A percentile compares a stretch with the other conserved stretches of the same genome.
Evolutionary conservation across 768 basidiomycete species (phyloP).

Genomic region (Lactarius pseudohatsudake): DNA sequence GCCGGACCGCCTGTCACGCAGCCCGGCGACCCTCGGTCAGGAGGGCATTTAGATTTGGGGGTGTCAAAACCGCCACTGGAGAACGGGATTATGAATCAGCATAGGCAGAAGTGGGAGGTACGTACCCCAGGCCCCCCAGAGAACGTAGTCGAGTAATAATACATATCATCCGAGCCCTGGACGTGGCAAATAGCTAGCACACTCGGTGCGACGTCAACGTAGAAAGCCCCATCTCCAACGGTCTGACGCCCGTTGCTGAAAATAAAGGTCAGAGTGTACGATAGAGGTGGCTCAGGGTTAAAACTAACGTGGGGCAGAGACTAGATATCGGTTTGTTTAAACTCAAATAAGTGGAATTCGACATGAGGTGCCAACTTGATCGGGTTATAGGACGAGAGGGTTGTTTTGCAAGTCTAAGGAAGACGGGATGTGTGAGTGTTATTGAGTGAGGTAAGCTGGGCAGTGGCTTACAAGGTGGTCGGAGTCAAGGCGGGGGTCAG

Average conservation of each 20-base stretch:
- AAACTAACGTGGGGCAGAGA: conserved; percentile 88
- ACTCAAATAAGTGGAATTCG: conserved; percentile 71
- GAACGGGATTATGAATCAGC: not conserved
- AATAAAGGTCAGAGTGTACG: not conserved
- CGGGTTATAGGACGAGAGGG: conserved; percentile 18
- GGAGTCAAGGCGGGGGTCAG: conserved; percentile 24
- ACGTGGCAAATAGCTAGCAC: conserved; percentile 86
- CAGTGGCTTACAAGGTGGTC: conserved; percentile 25
- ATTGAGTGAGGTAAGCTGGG: conserved; percentile 4
- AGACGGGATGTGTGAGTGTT: conserved; percentile 4
- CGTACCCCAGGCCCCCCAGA: conserved; percentile 87
- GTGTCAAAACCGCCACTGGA: conserved; percentile 93
- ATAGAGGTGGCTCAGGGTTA: conserved; percentile 1
- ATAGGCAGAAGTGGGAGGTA: conserved; percentile 1
- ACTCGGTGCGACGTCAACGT: conserved; percentile 66
- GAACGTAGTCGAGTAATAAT: conserved; percentile 92
- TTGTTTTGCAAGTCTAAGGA: not conserved
- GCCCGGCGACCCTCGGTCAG: conserved; percentile 90
- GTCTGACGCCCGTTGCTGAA: conserved; percentile 89
- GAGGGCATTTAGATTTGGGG: conserved; percentile 91
- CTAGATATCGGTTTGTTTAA: conserved; percentile 77
- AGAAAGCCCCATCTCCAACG: conserved; percentile 96
- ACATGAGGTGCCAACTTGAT: conserved; percentile 89
- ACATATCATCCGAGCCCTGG: conserved; percentile 77
- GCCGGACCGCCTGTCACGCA: conserved; percentile 93